Percentiles rank a stretch among this genome's conserved stretches.
Evolutionary conservation across 2,329 filamentous ascomycete species (phyloP).

Genomic region (Cytospora piceae): DNA sequence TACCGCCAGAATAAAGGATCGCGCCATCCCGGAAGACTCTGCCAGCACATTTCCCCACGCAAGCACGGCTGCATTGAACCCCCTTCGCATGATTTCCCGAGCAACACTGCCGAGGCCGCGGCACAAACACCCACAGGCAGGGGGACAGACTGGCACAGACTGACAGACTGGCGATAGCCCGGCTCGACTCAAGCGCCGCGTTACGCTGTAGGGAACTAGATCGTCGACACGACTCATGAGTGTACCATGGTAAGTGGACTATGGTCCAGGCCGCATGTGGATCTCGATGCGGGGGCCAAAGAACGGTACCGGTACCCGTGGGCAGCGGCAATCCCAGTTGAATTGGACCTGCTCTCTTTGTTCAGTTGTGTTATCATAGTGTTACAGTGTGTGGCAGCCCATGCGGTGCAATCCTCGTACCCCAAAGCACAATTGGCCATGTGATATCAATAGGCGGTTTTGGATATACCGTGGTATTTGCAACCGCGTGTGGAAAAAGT

Average conservation of each 20-base stretch:
- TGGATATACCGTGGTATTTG: neutral
- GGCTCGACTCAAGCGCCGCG: no score
- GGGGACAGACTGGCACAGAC: no score
- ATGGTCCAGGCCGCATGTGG: neutral
- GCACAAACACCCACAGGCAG: no score
- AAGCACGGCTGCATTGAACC: neutral
- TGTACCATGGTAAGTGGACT: neutral
- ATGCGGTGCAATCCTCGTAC: conserved; percentile 19
- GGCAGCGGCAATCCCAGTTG: neutral
- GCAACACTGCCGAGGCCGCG: neutral
- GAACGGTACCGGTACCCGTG: neutral
- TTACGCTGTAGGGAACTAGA: no score
- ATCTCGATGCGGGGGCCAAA: neutral
- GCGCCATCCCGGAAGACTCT: neutral
- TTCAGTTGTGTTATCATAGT: neutral
- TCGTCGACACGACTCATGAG: neutral
- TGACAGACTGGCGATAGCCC: no score
- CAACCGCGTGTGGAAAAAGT: neutral
- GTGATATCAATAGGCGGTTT: neutral
- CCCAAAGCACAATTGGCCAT: neutral
- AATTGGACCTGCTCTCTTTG: neutral
- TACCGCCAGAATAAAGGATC: neutral
- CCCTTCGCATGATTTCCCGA: neutral
- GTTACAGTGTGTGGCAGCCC: conserved; percentile 17
- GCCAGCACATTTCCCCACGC: neutral